A percentile compares a stretch with the other conserved stretches of the same genome.
Evolutionary conservation across 768 basidiomycete genomes (phyloP).

Genomic region (Leccinum sublutescens): DNA sequence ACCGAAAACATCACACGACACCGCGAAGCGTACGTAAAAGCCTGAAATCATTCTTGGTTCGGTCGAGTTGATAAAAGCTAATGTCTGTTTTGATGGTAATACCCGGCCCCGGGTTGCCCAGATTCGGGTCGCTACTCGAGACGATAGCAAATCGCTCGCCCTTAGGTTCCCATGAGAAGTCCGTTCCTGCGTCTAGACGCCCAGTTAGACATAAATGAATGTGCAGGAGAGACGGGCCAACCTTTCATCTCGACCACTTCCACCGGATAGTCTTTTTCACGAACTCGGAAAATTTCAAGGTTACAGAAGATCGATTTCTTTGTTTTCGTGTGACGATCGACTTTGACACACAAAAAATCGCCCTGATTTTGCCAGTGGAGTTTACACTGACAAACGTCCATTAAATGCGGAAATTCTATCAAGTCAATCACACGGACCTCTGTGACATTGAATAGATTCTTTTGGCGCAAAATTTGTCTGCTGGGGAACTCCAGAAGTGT

Average conservation of each 20-base stretch:
- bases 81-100: slow-evolving; percentile 96
- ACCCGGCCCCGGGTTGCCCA: slow-evolving; percentile 86
- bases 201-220: slow-evolving; percentile 10
- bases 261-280: slow-evolving; percentile 97
- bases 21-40: slow-evolving; percentile 61
- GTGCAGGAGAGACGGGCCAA: slow-evolving; percentile 28
- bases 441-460: slow-evolving; percentile 97
- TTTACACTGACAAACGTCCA: slow-evolving; percentile 67
- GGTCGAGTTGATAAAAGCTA: slow-evolving; percentile 94
- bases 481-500: slow-evolving; percentile 89
- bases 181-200: slow-evolving; percentile 78
- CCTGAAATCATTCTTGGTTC: slow-evolving; percentile 90
- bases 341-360: slow-evolving; percentile 98
- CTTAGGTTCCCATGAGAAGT: slow-evolving; percentile 99
- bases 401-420: slow-evolving; percentile 1
- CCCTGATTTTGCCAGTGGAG: slow-evolving; percentile 98
- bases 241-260: slow-evolving; percentile 98
- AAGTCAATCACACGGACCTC: slow-evolving; percentile 59
- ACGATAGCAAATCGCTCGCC: slow-evolving; percentile 96
- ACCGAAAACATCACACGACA: not conserved
- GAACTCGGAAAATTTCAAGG: slow-evolving; percentile 94
- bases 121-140: slow-evolving; percentile 89
- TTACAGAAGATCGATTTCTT: slow-evolving; percentile 99
- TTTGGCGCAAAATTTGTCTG: slow-evolving; percentile 80
- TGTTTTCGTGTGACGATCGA: slow-evolving; percentile 97